phyloP scores from a whole-genome alignment of 768 basidiomycete species.

The Coprinopsis cinerea region DNA sequence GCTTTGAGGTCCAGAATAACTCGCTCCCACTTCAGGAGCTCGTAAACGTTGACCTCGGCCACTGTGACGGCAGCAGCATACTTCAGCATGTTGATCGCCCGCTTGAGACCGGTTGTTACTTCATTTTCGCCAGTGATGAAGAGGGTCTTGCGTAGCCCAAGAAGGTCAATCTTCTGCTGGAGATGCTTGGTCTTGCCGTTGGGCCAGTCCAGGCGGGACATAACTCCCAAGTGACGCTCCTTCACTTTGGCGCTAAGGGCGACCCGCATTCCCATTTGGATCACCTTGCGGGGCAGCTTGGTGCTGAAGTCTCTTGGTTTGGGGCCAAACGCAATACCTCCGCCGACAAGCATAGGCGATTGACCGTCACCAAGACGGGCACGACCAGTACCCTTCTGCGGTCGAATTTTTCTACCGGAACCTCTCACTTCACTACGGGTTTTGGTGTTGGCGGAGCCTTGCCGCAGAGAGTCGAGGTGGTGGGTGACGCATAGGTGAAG shows the following conservation, averaged over 20 bases:
- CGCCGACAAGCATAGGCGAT: slow-evolving; percentile 83
- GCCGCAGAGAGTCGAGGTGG: slow-evolving; percentile 81
- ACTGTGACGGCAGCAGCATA: slow-evolving; percentile 58
- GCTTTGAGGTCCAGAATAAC: slow-evolving; percentile 78
- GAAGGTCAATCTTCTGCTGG: slow-evolving; percentile 49
- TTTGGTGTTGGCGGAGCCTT: slow-evolving; percentile 89
- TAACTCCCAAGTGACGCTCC: slow-evolving; percentile 69
- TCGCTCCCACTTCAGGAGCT: slow-evolving; percentile 78
- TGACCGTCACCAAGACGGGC: slow-evolving; percentile 89
- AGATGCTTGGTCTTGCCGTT: slow-evolving; percentile 67
- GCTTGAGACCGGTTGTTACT: slow-evolving; percentile 48
- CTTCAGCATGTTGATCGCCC: slow-evolving; percentile 68
- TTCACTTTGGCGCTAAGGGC: slow-evolving; percentile 80
- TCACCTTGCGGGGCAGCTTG: slow-evolving; percentile 87
- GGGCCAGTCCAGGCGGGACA: slow-evolving; percentile 67
- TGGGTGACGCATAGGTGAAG: slow-evolving; percentile 89
- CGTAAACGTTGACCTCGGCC: slow-evolving; percentile 70
- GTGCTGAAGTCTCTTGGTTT: slow-evolving; percentile 90
- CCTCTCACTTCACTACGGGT: slow-evolving; percentile 86
- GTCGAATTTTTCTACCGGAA: slow-evolving; percentile 83
- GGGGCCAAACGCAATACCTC: slow-evolving; percentile 89
- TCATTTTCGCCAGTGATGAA: slow-evolving; percentile 64
- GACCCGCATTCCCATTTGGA: slow-evolving; percentile 88
- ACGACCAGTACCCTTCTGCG: slow-evolving; percentile 86
- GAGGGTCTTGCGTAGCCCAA: slow-evolving; percentile 69